Base-by-base conservation (phyloP, 1,139 yeast genomes). In the Saccharomyces pastorianus region DNA sequence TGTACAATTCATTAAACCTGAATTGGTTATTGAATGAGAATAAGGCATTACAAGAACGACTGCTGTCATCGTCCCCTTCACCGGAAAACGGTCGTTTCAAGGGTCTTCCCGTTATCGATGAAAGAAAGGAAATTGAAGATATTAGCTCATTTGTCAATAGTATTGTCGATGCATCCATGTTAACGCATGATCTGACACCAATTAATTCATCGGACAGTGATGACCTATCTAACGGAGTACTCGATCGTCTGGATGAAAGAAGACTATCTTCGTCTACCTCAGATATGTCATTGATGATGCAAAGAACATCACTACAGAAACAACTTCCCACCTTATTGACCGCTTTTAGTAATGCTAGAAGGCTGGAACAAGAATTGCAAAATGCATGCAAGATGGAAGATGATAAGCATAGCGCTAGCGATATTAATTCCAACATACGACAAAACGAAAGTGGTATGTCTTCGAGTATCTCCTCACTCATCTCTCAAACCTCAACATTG, bases 281-380 rank as follows among this genome's bases (percentile, higher is more conserved):
- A 5, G 62, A 60, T 23, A 27, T 63, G 55, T 59, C 59, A 17
- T 51, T 52, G 52, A 55, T 59, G 63, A 60, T 59, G 61, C 64
- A 64, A 32, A 59, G 63, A 25, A 64, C 72, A 1, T 64, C 70
- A 29, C 58, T 71, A 32, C 58, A 70, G 2, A 68, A 68, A 48
- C 73, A 71, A 56, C 52, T 71, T 31, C 75, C 75, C 13, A 64
- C 66, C 27, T 55, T 71, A 52, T 58, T 71, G 57, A 69, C 68
- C 48, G 74, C 75, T 7, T 71, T 71, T 56, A 68, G 68, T 53
- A 71, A 71, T 46, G 72, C 73, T 1, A 69, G 66, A 54, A 64
- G 60, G 42, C 53, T 71, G 25, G 73, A 71, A 38, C 59, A 61
- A 47, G 71, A 66, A 48, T 56, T 67, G 50, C 64, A 61, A 47